Evolutionary conservation across 805 yeast species (phyloP), one percentile per base, ranked within the genome.

Genomic region (Monosporozyma siamensis): DNA sequence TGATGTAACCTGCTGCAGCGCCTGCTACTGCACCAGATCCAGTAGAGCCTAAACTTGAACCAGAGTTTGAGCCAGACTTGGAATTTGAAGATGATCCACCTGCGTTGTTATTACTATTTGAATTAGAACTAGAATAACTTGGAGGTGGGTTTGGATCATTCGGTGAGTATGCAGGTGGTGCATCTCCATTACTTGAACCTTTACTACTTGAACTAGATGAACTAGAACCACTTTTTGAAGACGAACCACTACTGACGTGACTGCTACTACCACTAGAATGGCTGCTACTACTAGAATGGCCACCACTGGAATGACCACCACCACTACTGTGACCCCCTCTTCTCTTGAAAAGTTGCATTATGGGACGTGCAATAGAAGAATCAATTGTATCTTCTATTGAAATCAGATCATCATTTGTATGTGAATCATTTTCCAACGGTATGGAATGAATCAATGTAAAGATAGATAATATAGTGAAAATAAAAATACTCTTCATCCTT

Each of bases 91-190:
- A 34, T 5, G 47, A 38, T 15, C 24, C 34, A 9, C 44, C 44
- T 1, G 38, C 10, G 15, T 24, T 34, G 10, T 14, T 30, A 35
- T 7, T 14, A 34, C 23, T 21, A 24, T 14, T 20, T 5, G 30
- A 22, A 21, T 14, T n/a, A 21, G 34, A 20, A 26, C 24, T 22
- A 27, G 44, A 37, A 31, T 41, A 41, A 15, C 40, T 39, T 29
- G 44, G 44, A 18, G 44, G 40, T 30, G 44, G 37, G 15, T 41
- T 41, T 36, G 44, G 40, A 30, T 41, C 44, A 4, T 41, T 29
- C 30, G 34, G 37, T 17, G 44, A 41, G 17, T 41, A 41, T n/a
- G 44, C 44, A 9, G 44, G 44, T 2, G 44, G 44, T 3, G 35
- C 6, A 15, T 30, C 41, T n/a, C n/a, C n/a, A 11, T 17, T 22